Evolutionary conservation across 2,329 filamentous ascomycete species (phyloP), one percentile per base, ranked within the genome.

Genomic region (Teratosphaeriaceae sp.): DNA sequence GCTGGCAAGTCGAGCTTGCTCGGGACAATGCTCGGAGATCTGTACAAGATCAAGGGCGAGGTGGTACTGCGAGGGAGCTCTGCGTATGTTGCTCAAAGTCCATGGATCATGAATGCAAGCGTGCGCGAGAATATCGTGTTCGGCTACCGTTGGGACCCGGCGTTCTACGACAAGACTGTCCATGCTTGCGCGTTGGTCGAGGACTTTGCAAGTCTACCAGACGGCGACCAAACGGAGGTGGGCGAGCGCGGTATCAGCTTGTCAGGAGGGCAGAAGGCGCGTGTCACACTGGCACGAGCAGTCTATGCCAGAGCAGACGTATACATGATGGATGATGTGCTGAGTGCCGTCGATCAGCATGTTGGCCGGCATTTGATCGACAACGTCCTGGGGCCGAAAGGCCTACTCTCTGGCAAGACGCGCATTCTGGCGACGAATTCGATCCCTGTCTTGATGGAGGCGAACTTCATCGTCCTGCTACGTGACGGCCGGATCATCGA

Each of bases 121-220:
- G 89, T 98, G 44, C 87, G 88, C 56, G 92, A 98, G 61, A 98
- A 98, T 61, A 95, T 98, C 54, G 75, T 96, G 3, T 98, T 98
- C 59, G 92, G 92, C 1, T 88, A 98, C 66, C 82, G 87, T 36
- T 96, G 85, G 73, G 90, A 98, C 65, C 82, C 89, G 4, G 77
- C 83, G 22, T 98, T 98, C 65, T 98, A 98, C 67, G 87, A 97
- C 43, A 82, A 85, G 58, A 96, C 90, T 0, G 75, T 98, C 39
- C 82, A 87, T 61, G 90, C 92, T 30, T 98, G 94, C 63, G 92
- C 92, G 35, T 73, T 98, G 24, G 61, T 84, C 5, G 89, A 96
- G 53, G 92, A 98, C 62, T 96, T 98, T 66, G 78, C 82, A 36
- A 88, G 87, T 54, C 76, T 98, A 38, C 92, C 92, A 2, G 92